A percentile compares a stretch with the other conserved stretches of the same genome.
These are phyloP conservation scores for Neophaeococcomyces mojaviensis DNA, from an alignment of 2,329 filamentous ascomycete genomes.

Conservation along the genomic window DNA sequence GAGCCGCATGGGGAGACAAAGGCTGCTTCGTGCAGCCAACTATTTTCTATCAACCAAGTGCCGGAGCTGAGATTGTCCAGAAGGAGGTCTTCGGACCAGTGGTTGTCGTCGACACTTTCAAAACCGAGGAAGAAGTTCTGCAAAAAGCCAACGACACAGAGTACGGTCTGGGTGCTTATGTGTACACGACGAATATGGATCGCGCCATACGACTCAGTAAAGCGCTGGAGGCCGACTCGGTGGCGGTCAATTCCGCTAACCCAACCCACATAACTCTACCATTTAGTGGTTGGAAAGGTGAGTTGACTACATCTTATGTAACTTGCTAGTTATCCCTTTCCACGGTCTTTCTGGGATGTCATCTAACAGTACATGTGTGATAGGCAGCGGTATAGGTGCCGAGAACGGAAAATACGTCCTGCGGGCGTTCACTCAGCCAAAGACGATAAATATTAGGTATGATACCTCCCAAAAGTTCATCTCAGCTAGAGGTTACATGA, in stretches of 20 bases:
- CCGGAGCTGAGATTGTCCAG: conserved; percentile 51
- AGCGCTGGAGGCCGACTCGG: conserved; percentile 58
- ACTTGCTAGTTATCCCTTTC: too few relatives aligned
- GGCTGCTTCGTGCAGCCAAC: conserved; percentile 59
- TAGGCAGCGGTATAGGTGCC: too few relatives aligned
- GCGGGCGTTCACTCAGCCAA: too few relatives aligned
- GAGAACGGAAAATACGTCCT: too few relatives aligned
- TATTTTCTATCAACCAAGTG: conserved; percentile 50
- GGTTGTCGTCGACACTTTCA: conserved; percentile 50
- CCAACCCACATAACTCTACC: too few relatives aligned
- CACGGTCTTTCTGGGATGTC: too few relatives aligned
- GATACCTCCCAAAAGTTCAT: too few relatives aligned
- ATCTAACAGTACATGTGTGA: too few relatives aligned
- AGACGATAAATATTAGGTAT: too few relatives aligned
- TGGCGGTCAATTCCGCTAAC: conserved; percentile 55
- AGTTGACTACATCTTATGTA: too few relatives aligned
- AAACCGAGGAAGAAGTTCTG: conserved; percentile 51
- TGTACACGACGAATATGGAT: conserved; percentile 58
- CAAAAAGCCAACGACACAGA: conserved; percentile 50
- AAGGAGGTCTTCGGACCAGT: conserved; percentile 59
- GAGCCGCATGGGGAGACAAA: conserved; percentile 45
- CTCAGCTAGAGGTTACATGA: too few relatives aligned
- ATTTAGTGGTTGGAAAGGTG: too few relatives aligned
- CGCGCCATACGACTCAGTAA: conserved; percentile 49
- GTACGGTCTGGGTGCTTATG: conserved; percentile 47